phyloP scores from a whole-genome alignment of 495 filamentous ascomycete genomes.

The Neurospora hispaniola region DNA sequence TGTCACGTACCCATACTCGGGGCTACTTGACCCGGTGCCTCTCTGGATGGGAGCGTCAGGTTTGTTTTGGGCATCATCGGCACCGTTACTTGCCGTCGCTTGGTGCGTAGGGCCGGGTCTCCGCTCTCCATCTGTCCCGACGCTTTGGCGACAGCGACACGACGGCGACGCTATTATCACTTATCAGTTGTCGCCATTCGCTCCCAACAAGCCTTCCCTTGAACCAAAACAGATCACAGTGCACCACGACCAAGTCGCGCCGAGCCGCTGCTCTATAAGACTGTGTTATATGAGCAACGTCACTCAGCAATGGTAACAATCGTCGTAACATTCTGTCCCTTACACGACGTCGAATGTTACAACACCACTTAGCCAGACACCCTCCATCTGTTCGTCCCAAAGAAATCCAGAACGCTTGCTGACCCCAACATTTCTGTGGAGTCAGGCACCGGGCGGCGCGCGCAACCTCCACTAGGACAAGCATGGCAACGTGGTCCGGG shows the following conservation, averaged over 20 bases:
- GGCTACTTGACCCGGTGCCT: not conserved
- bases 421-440: not conserved
- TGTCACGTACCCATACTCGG: not conserved
- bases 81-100: not conserved
- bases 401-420: not conserved
- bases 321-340: not conserved
- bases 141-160: not conserved
- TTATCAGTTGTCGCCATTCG: not conserved
- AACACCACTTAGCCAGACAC: not conserved
- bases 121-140: not conserved
- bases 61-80: not conserved
- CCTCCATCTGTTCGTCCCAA: not conserved
- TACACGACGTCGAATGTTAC: not conserved
- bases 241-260: not conserved
- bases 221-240: not conserved
- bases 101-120: not conserved
- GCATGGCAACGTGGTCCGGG: not conserved
- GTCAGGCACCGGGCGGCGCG: not conserved
- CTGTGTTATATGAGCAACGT: not conserved
- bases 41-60: not conserved
- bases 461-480: not conserved
- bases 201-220: not conserved
- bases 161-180: not conserved
- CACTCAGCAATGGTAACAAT: not conserved
- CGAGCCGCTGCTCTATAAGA: not conserved